Evolutionary conservation across 768 basidiomycete genomes (phyloP).

Genomic region (Calocybe indica): DNA sequence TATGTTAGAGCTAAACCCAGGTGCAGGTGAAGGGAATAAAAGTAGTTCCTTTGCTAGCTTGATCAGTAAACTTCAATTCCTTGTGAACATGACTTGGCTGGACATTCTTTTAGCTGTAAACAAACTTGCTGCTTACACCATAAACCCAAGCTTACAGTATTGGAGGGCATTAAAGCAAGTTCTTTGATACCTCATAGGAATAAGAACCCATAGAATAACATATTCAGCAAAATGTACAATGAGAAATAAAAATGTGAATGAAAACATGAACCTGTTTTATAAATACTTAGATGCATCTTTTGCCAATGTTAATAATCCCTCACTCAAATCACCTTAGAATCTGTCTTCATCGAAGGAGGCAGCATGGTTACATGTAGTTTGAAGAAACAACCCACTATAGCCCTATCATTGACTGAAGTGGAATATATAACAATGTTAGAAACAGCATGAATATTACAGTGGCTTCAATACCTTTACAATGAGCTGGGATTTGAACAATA

Average conservation of each 20-base stretch:
- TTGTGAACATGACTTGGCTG: too few relatives aligned
- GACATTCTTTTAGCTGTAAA: too few relatives aligned
- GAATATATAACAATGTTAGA: slow-evolving; percentile 37
- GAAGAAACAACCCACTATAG: slow-evolving; percentile 26
- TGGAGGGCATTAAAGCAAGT: slow-evolving; percentile 6
- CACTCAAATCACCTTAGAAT: slow-evolving; percentile 3
- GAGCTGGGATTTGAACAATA: slow-evolving; percentile 12
- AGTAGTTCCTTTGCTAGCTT: neutral
- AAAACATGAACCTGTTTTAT: too few relatives aligned
- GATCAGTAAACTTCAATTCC: neutral
- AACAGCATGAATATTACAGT: slow-evolving; percentile 18
- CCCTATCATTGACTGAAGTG: slow-evolving; percentile 27
- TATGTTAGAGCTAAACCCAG: slow-evolving; percentile 9
- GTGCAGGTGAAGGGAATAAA: neutral
- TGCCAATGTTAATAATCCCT: too few relatives aligned
- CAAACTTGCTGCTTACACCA: neutral
- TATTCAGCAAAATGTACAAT: too few relatives aligned
- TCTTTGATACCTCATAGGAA: slow-evolving; percentile 3
- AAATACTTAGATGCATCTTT: too few relatives aligned
- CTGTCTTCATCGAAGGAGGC: slow-evolving; percentile 1
- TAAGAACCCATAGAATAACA: neutral
- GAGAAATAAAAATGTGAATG: neutral
- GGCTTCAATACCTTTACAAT: slow-evolving; percentile 13
- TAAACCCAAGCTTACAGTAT: neutral
- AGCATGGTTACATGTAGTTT: too few relatives aligned